Evolutionary conservation across 1,284 basidiomycete species (phyloP), one percentile per base, ranked within the genome.

Genomic region (Tylopilus orsonianus): DNA sequence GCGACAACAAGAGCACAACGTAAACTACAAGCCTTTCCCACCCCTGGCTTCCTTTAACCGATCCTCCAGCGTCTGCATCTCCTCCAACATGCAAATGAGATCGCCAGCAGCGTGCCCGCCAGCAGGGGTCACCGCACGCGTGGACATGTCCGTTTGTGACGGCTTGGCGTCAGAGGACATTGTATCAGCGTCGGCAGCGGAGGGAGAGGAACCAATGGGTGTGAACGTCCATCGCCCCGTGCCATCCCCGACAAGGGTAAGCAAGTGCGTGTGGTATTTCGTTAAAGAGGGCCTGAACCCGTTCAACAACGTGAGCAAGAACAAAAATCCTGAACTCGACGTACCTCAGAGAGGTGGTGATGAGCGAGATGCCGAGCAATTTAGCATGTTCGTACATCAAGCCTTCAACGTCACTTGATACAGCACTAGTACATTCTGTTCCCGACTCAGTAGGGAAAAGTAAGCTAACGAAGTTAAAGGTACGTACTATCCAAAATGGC

Each of bases 341-440:
- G 2, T 56, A 85, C 81, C 85, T 81, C 36, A 90, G 73, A 1
- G 93, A 94, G 42, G 96, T 92, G 5, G 93, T 96, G 56, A 98
- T 89, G 39, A 99, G 78, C 0, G 95, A 97, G 61, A 97, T 95
- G 2, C 89, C 93, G 12, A 93, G 71, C n/a, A 83, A 78, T 69
- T 97, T 97, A 30, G 91, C 90, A 57, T 92, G 85, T 63, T 96
- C 89, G 71, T 97, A 98, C 92, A 99, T 95, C 52, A 87, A 75
- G 0, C 94, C 94, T 66, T 97, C 95, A 18, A 97, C 93, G 62
- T 98, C 96, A 48, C 91, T 93, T 8, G 93, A 97, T 6, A 99
- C 94, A 1, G 96, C 96, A 54, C 90, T 93, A 5, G 95, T 97
- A 70, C 93, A 96, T 67, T 98, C 95, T 89, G 27, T 43, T 10